These are phyloP conservation scores for Phialophora chinensis DNA, from an alignment of 2,329 filamentous ascomycete species.

Conservation along the genomic window DNA sequence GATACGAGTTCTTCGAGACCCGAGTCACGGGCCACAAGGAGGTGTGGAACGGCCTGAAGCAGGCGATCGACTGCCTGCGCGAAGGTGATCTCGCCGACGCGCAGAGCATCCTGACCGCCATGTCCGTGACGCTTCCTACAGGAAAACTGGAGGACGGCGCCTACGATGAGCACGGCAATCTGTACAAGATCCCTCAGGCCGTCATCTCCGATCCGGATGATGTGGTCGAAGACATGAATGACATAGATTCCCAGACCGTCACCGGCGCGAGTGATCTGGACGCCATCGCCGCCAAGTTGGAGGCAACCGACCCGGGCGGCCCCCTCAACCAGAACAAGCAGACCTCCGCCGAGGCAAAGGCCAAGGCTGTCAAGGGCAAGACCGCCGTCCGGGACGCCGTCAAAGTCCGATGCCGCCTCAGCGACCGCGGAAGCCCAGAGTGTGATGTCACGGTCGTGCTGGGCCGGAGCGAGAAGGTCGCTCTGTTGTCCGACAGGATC, in stretches of 20 bases:
- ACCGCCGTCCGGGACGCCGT: conserved; percentile 60
- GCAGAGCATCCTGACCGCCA: conserved; percentile 79
- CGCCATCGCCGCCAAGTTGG: conserved; percentile 36
- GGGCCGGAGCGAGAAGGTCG: conserved; percentile 67
- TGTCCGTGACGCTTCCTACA: conserved; percentile 74
- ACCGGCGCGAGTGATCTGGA: conserved; percentile 44
- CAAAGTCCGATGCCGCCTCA: conserved; percentile 67
- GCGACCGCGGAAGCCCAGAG: conserved; percentile 63
- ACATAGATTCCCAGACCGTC: conserved; percentile 48
- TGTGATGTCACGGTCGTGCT: conserved; percentile 65
- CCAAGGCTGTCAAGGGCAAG: conserved; percentile 66
- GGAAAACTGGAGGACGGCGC: conserved; percentile 73
- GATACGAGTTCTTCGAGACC: conserved; percentile 88
- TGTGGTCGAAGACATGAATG: conserved; percentile 47
- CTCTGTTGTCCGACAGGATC: conserved; percentile 67
- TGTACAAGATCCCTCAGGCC: conserved; percentile 72
- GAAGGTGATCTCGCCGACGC: conserved; percentile 69
- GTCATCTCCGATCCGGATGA: conserved; percentile 72
- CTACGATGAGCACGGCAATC: conserved; percentile 73
- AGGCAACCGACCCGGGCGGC: conserved; percentile 40
- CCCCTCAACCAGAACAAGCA: conserved; percentile 36
- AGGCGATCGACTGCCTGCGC: conserved; percentile 72
- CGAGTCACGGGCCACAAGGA: conserved; percentile 77
- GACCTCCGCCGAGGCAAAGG: conserved; percentile 44
- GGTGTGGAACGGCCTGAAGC: conserved; percentile 77